Evolutionary conservation across 2,329 filamentous ascomycete genomes (phyloP).

Genomic region (Colletotrichum graminicola): DNA sequence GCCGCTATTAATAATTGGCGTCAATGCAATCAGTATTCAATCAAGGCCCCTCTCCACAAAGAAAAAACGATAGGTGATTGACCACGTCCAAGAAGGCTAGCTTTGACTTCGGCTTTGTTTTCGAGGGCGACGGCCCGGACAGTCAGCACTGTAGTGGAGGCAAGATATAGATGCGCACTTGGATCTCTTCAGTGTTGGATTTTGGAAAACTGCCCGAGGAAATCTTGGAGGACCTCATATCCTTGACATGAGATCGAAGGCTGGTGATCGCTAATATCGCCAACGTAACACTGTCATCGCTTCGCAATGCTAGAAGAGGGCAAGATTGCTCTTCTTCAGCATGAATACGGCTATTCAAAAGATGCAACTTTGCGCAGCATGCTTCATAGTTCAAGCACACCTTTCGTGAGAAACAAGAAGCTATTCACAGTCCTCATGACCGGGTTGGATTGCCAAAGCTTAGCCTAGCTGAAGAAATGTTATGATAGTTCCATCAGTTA

Average conservation of each 20-base stretch:
- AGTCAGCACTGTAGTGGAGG: not conserved
- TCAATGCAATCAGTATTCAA: not conserved
- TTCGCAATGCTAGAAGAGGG: not conserved
- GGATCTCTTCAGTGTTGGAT: not conserved
- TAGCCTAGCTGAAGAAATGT: not conserved
- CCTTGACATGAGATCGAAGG: not conserved
- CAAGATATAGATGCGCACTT: not conserved
- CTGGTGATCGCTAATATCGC: not conserved
- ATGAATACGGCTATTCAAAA: not conserved
- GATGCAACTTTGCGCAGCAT: not conserved
- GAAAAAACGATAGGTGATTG: not conserved
- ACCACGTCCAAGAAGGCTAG: not conserved
- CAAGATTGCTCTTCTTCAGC: too few species aligned
- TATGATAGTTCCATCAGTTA: not conserved
- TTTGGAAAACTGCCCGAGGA: too few species aligned
- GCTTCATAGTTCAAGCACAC: not conserved
- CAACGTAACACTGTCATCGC: not conserved
- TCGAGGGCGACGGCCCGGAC: too few species aligned
- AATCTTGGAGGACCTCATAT: fast-evolving
- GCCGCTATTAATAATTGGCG: not conserved
- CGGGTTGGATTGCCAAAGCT: not conserved
- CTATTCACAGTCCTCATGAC: not conserved
- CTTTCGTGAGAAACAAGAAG: not conserved
- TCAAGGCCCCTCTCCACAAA: not conserved
- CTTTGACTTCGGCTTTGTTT: not conserved